Conservation (phyloP, 1,284 basidiomycete genomes). For the Gymnopus androsaceus region DNA sequence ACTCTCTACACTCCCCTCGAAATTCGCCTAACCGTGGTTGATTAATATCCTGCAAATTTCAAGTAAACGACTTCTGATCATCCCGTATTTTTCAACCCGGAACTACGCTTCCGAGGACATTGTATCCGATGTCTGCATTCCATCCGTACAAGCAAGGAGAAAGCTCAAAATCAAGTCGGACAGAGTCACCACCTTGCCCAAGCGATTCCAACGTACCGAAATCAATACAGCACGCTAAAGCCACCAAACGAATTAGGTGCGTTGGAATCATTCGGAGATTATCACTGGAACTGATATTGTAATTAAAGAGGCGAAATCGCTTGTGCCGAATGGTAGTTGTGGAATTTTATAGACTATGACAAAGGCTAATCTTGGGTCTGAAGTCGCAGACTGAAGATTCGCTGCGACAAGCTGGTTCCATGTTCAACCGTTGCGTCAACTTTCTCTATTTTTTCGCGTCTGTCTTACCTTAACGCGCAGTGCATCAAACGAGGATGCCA, state of each 20-base stretch:
- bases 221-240: conserved; percentile 9
- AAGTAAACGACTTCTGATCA: too few relatives aligned
- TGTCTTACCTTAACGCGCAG: too few relatives aligned
- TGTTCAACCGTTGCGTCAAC: too few relatives aligned
- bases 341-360: too few relatives aligned
- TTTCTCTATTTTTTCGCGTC: too few relatives aligned
- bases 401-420: conserved; percentile 35
- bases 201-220: neutral
- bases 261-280: neutral
- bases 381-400: conserved; percentile 41
- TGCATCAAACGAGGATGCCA: conserved; percentile 50
- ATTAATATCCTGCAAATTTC: too few relatives aligned
- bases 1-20: too few relatives aligned
- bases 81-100: too few relatives aligned
- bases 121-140: conserved; percentile 14
- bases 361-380: too few relatives aligned
- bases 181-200: neutral
- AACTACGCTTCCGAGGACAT: too few relatives aligned
- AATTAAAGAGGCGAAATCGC: conserved; percentile 42
- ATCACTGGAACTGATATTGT: neutral
- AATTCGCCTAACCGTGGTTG: too few relatives aligned
- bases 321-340: conserved; percentile 39
- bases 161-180: conserved; percentile 1
- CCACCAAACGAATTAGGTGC: conserved; percentile 15
- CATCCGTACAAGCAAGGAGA: conserved; percentile 19